A percentile compares a stretch with the other conserved stretches of the same genome.
Conservation (phyloP, 306 rosid species). For the Cucumis sativus region DNA sequence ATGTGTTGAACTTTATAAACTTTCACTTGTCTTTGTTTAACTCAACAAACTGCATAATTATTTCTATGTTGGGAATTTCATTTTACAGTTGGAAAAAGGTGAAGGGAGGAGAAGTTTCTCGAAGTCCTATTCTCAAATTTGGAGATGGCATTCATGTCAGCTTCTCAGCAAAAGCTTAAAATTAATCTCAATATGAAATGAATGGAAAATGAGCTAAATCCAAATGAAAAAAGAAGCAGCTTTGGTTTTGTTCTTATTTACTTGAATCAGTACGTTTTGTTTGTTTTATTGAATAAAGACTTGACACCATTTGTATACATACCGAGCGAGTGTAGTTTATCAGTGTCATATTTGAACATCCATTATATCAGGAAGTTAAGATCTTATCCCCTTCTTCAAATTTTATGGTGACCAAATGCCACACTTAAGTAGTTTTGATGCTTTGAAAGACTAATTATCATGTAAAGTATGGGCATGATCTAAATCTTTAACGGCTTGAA, state of each 20-base stretch:
- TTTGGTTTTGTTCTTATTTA: not conserved
- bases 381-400: too few species aligned
- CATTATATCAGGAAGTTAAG: too few species aligned
- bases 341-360: not conserved
- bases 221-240: not conserved
- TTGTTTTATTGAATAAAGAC: not conserved
- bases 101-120: conserved; percentile 10
- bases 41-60: too few species aligned
- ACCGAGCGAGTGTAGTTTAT: not conserved
- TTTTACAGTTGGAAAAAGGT: conserved; percentile 11
- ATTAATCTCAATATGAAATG: not conserved
- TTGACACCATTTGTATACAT: not conserved
- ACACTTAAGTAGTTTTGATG: too few species aligned
- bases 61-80: not conserved
- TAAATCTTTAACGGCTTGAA: not conserved
- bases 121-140: conserved; percentile 10
- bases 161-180: not conserved
- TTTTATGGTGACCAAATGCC: too few species aligned
- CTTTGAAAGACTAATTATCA: too few species aligned
- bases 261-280: not conserved
- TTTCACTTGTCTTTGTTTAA: too few species aligned
- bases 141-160: conserved; percentile 15
- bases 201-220: not conserved
- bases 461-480: not conserved
- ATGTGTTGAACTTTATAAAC: too few species aligned